Base-by-base conservation (phyloP, 495 filamentous ascomycete genomes). In the Massariosphaeria phaeospora region DNA sequence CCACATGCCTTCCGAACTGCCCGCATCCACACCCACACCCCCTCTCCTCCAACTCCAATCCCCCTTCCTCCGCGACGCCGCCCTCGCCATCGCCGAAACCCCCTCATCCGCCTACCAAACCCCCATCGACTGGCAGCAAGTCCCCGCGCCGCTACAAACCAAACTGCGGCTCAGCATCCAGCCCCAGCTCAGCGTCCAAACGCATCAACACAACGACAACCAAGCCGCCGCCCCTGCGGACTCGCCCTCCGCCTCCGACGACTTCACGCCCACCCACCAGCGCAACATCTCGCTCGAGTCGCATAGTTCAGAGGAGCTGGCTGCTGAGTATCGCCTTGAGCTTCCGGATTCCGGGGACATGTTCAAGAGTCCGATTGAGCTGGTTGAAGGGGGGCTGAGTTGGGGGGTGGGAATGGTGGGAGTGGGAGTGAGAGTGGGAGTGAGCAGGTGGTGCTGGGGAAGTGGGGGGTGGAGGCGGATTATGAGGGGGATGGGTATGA, bases 241-340 rank as follows among this genome's bases (percentile, higher is more conserved):
- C n/a, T n/a, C n/a, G n/a, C n/a, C n/a, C n/a, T n/a, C n/a, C 3
- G 21, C 3, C 4, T 3, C 17, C 23, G 18, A 30, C 15, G 24
- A 26, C 10, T 31, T 33, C 11, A 18, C 20, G 26, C 6, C 30
- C 8, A 36, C n/a, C 30, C 46, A 48, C 21, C 46, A 48, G 25
- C 46, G 46, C 30, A 48, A 20, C 31, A 38, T 24, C 12, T 48
- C 46, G 5, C 39, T 21, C n/a, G 13, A 17, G 3, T 42, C 39
- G 39, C 46, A 48, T 20, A 33, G 38, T n/a, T 33, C 24, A 9
- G 46, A 35, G 8, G 38, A 36, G 13, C 46, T 48, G 13, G 46
- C 46, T 9, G 15, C 20, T 12, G 46, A 48, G 21, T 48, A 48
- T 20, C 25, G 20, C 17, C 17, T 24, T 18, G 30, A 48, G 7